Evolutionary conservation across 345 rosid genomes (phyloP).

Genomic region (Populus euphratica): DNA sequence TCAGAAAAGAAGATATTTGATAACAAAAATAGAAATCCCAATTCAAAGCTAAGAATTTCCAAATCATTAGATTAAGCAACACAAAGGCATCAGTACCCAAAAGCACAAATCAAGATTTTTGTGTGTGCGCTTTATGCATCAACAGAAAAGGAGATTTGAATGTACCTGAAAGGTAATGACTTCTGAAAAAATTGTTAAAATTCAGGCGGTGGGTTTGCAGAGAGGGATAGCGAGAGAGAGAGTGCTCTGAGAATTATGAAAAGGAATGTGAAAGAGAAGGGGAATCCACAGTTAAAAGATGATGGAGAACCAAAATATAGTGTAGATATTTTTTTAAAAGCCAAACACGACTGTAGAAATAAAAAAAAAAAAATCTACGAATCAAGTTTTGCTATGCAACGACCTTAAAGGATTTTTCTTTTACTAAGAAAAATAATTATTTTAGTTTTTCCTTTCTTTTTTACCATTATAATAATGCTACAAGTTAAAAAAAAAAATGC

Average conservation of each 20-base stretch:
- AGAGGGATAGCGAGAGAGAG: too few relatives aligned
- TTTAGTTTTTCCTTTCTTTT: neutral
- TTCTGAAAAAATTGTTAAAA: neutral
- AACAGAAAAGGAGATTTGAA: neutral
- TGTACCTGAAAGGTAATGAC: neutral
- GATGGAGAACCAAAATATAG: neutral
- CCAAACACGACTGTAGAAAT: neutral
- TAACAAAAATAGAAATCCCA: neutral
- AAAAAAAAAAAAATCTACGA: too few relatives aligned
- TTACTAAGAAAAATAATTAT: too few relatives aligned
- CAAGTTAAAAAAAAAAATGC: too few relatives aligned
- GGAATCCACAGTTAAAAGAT: neutral
- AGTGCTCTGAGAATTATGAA: neutral
- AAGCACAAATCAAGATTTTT: neutral
- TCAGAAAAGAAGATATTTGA: neutral
- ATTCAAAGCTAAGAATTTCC: neutral
- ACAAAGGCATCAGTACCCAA: neutral
- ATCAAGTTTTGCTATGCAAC: too few relatives aligned
- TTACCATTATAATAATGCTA: neutral
- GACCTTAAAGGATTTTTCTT: too few relatives aligned
- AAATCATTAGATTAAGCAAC: neutral
- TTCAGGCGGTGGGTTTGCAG: neutral
- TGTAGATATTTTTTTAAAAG: neutral
- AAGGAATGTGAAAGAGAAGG: neutral
- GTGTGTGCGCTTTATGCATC: neutral